Percentiles rank a stretch among this genome's conserved stretches.
These are phyloP conservation scores for Lactarius evosmus DNA, from an alignment of 768 basidiomycete genomes.

Conservation along the genomic window DNA sequence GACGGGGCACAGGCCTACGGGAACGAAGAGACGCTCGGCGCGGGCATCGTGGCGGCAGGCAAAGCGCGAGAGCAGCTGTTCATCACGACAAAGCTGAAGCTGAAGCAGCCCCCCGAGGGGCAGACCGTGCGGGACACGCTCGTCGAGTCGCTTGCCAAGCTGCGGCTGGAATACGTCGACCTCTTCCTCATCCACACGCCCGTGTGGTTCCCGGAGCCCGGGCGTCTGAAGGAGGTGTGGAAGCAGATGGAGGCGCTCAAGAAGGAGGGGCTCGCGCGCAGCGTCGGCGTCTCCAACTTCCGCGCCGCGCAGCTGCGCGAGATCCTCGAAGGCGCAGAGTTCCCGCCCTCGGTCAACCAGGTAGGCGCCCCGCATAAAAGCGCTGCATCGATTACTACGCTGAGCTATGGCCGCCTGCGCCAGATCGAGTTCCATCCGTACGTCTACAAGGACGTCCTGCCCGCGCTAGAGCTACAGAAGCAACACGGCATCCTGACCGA, in stretches of 20 bases:
- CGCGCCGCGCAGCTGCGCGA: conserved; percentile 42
- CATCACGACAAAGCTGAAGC: conserved; percentile 48
- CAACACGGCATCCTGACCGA: conserved; percentile 40
- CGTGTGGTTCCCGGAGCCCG: conserved; percentile 24
- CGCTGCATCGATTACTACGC: not conserved
- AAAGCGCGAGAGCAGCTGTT: conserved; percentile 40
- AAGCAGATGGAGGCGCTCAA: conserved; percentile 42
- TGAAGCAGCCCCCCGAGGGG: conserved; percentile 33
- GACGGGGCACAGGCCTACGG: conserved; percentile 41
- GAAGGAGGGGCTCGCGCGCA: conserved; percentile 40
- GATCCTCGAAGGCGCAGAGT: conserved; percentile 43
- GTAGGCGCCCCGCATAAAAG: conserved; percentile 31
- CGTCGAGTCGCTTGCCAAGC: conserved; percentile 40
- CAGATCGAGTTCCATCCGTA: conserved; percentile 57
- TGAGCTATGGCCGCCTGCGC: not conserved
- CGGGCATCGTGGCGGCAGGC: conserved; percentile 36
- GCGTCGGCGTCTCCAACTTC: conserved; percentile 58
- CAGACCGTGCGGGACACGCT: conserved; percentile 39
- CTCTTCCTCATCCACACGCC: conserved; percentile 47
- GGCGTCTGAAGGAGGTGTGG: conserved; percentile 41
- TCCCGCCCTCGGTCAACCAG: conserved; percentile 54
- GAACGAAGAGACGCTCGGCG: conserved; percentile 41
- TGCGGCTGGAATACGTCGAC: conserved; percentile 41
- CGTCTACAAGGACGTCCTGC: conserved; percentile 42
- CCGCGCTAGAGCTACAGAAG: conserved; percentile 37